Base-by-base conservation (phyloP, 495 filamentous ascomycete genomes). In the Letharia columbiana region DNA sequence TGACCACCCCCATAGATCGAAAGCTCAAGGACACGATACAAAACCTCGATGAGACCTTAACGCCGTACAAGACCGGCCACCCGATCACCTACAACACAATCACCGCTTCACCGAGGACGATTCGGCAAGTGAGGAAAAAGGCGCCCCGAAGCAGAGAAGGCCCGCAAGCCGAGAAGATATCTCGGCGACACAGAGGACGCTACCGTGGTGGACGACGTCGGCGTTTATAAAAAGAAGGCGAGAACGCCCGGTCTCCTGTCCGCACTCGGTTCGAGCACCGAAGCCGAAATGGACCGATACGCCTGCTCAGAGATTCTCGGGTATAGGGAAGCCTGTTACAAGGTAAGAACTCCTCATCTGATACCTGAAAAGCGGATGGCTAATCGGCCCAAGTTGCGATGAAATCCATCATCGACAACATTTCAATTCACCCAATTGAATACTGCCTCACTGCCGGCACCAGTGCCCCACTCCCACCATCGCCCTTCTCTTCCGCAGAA, bases 321-420 rank as follows among this genome's bases (percentile, higher is more conserved):
- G 64, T 78, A 75, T 65, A 77, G 84, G 71, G 67, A 76, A 40
- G 80, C 82, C 4, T 85, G 80, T 67, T 84, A 85, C 63, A 77
- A 80, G 73, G 80, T 80, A 1, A 4, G 33, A 70, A 8, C 59
- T 67, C n/a, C 23, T 28, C 23, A 28, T 28, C 23, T 28, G 23
- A 28, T 28, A 28, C 23, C 23, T 28, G 23, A 28, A 28, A 0
- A 28, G 23, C 23, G 23, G 23, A 28, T 1, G 0, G 23, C 0
- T 28, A 28, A 28, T 28, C 23, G 1, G 23, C 23, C 23, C 23
- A 28, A 28, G 23, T 28, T 28, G 1, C 23, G 23, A 28, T 28
- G 23, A 28, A 28, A 28, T 28, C 23, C 23, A 28, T 28, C 23
- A 28, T 28, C 23, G 23, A 28, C 23, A 28, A 28, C 23, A 0